phyloP scores from a whole-genome alignment of 352 stramenopile species.

The Globisporangium recalcitrans region DNA sequence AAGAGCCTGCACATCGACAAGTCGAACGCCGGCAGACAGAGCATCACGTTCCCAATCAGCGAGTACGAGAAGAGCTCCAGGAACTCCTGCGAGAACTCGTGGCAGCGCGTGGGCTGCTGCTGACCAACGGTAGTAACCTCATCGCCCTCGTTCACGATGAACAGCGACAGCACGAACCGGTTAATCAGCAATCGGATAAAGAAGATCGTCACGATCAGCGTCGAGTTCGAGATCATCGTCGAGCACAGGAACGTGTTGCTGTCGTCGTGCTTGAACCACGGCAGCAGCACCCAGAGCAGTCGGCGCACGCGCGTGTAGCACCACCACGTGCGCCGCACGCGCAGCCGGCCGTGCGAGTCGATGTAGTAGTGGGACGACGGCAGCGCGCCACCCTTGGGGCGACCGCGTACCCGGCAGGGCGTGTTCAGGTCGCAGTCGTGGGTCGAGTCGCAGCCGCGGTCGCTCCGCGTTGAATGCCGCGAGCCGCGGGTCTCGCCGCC shows the following conservation, averaged over 20 bases:
- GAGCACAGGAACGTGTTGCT: conserved; percentile 77
- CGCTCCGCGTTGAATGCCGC: conserved; percentile 18
- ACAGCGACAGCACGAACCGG: conserved; percentile 35
- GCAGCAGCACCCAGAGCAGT: conserved; percentile 42
- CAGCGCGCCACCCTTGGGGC: conserved; percentile 2
- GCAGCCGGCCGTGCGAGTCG: conserved; percentile 39
- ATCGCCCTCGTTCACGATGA: conserved; percentile 22
- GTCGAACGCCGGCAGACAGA: conserved; percentile 68
- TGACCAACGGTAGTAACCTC: conserved; percentile 2
- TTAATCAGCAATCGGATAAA: conserved; percentile 44
- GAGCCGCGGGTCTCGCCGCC: conserved; percentile 18
- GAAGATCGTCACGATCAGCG: conserved; percentile 58
- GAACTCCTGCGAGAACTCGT: conserved; percentile 53
- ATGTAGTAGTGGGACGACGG: conserved; percentile 69
- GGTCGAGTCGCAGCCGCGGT: conserved; percentile 11
- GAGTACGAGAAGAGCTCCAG: conserved; percentile 67
- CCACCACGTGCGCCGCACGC: conserved; percentile 50
- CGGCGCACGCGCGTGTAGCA: conserved; percentile 45
- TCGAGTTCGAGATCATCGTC: conserved; percentile 69
- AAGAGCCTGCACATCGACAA: conserved; percentile 53
- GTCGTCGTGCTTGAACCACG: conserved; percentile 63
- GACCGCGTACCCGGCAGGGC: not conserved
- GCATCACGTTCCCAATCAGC: conserved; percentile 48
- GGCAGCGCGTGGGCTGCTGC: conserved; percentile 19
- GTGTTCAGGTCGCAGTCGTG: not conserved